phyloP scores from a whole-genome alignment of 1,284 basidiomycete species.

The Cryptococcus wingfieldii region DNA sequence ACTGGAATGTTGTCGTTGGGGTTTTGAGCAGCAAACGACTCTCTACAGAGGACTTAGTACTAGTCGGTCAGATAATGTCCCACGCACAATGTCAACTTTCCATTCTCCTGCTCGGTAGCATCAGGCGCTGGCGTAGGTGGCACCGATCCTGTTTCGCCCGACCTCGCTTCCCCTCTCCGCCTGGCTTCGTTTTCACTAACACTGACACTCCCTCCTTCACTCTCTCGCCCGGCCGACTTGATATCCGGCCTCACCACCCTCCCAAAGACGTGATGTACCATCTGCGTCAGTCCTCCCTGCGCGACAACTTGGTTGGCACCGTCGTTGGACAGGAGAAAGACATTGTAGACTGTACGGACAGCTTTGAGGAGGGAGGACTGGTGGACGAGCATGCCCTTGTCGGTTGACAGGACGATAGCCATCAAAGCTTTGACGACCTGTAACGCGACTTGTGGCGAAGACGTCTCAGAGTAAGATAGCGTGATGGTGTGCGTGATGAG shows the following conservation, averaged over 20 bases:
- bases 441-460: conserved; percentile 81
- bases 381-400: conserved; percentile 68
- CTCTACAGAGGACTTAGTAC: neutral
- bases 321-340: conserved; percentile 84
- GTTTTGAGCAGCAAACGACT: conserved; percentile 29
- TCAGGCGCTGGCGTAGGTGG: conserved; percentile 12
- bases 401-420: conserved; percentile 77
- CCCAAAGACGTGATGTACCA: conserved; percentile 92
- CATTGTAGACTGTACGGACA: conserved; percentile 92
- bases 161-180: conserved; percentile 9
- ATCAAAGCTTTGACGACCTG: conserved; percentile 94
- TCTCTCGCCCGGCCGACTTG: conserved; percentile 1
- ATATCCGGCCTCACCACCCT: conserved; percentile 52
- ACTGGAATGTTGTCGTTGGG: conserved; percentile 47
- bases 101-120: conserved; percentile 5
- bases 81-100: conserved; percentile 35
- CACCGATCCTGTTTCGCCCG: neutral
- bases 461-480: conserved; percentile 79
- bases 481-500: conserved; percentile 90
- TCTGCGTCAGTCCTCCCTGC: conserved; percentile 92
- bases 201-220: conserved; percentile 17
- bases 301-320: conserved; percentile 92
- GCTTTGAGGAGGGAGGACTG: conserved; percentile 91
- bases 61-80: neutral
- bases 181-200: conserved; percentile 38